These are phyloP conservation scores for Prunella vulgaris DNA, from an alignment of 257 asterid species.

Conservation along the genomic window DNA sequence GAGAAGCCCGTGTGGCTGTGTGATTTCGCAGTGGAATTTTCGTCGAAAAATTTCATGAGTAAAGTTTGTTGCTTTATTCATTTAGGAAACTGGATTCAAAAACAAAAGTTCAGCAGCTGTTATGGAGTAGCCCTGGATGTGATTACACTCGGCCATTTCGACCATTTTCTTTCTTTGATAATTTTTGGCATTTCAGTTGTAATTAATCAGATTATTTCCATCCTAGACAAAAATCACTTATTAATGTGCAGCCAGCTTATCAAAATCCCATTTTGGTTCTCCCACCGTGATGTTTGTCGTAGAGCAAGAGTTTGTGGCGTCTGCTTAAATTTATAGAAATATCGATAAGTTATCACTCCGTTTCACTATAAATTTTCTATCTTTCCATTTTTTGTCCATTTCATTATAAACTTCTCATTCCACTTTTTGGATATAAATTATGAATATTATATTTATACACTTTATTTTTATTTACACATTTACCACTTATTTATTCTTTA, in stretches of 20 bases:
- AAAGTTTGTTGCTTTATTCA: conserved; percentile 2
- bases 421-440: too few relatives aligned
- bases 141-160: background rate
- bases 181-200: conserved; percentile 15
- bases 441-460: too few relatives aligned
- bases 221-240: background rate
- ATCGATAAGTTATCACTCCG: too few relatives aligned
- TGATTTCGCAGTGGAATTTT: background rate
- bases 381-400: too few relatives aligned
- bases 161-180: background rate
- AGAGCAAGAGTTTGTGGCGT: background rate
- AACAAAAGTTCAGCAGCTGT: background rate
- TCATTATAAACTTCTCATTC: too few relatives aligned
- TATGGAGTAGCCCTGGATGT: background rate
- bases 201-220: conserved; percentile 13
- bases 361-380: too few relatives aligned
- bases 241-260: conserved; percentile 1
- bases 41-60: background rate
- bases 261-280: background rate
- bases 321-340: background rate
- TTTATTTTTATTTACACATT: too few relatives aligned
- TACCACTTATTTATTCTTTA: too few relatives aligned
- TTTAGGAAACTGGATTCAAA: background rate
- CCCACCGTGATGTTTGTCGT: background rate
- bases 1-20: too few relatives aligned